Evolutionary conservation across 176 grass and related monocot species (phyloP).

Genomic region (Ampelocalamus luodianensis): DNA sequence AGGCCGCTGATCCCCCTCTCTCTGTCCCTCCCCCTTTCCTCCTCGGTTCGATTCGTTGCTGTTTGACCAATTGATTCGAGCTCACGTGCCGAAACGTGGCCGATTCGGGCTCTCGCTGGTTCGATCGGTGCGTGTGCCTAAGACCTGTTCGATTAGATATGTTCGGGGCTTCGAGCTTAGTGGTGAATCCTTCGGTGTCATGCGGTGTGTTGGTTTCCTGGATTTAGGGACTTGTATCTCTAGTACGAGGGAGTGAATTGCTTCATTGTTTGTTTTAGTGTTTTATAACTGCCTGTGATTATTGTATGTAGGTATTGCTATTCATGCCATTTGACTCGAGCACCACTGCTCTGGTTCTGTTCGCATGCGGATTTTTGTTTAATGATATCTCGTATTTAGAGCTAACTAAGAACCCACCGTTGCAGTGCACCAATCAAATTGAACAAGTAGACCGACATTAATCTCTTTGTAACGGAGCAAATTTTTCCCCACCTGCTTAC

Average conservation of each 20-base stretch:
- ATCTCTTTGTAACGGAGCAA: neutral
- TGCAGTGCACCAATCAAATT: neutral
- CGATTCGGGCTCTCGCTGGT: conserved; percentile 25
- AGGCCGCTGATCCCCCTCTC: neutral
- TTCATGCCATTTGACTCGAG: conserved; percentile 27
- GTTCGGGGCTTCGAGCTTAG: neutral
- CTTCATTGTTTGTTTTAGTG: neutral
- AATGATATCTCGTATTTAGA: neutral
- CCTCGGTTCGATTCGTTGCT: neutral
- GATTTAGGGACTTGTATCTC: conserved; percentile 3
- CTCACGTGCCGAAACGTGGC: neutral
- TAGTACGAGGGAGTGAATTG: neutral
- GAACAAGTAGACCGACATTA: neutral
- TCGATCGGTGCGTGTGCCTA: neutral
- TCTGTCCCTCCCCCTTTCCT: neutral
- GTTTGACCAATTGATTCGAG: conserved; percentile 21
- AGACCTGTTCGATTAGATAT: conserved; percentile 31
- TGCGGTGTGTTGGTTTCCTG: neutral
- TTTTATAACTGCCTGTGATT: conserved; percentile 1
- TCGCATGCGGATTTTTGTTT: neutral
- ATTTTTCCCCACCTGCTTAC: conserved; percentile 10
- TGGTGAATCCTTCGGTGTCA: neutral
- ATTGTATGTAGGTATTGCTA: neutral
- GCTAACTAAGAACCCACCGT: neutral
- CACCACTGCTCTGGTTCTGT: neutral